Base-by-base conservation (phyloP, 805 yeast genomes). In the Cyberlindnera mrakii region DNA sequence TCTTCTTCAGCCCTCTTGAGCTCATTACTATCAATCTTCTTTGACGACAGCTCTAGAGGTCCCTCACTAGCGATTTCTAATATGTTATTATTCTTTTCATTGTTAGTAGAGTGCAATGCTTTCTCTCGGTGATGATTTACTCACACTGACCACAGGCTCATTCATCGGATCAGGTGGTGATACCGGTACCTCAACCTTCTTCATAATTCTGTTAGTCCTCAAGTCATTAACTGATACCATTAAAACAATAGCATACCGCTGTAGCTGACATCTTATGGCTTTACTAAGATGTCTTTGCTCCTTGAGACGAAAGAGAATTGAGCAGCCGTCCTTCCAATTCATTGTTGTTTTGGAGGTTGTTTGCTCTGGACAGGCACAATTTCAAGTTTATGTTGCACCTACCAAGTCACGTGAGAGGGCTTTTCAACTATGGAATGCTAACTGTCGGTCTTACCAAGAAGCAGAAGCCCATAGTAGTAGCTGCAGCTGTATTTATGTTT, bases 1-100 rank as follows among this genome's bases (percentile, higher is more conserved):
- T 50, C 39, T 32, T 50, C 52, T 33, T 57, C 62, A 33, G 62
- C 60, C 41, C 51, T 52, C 34, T 47, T 47, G 25, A 58, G 39
- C 3, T 49, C 48, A 2, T 35, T 46, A 11, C 40, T 45, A 32
- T 48, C 55, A 33, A 57, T 45, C 5, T 42, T 35, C 33, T 54
- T 43, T 4, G 49, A 35, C 5, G 35, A 35, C 9, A 39, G 34
- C 7, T 37, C 40, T 11, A 19, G 16, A 0, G 34, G 31, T 3
- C 18, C 31, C 5, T 42, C 51, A 10, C 47, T 37, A 1, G 48
- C 48, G 19, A 44, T 48, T 29, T 49, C 42, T 15, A 55, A 32
- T 2, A 55, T 44, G 37, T 51, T 59, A 4, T 39, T 35, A 47
- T 57, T 59, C 57, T 53, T 30, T 37, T 14, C 4, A 5, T 16